Conservation (phyloP, 441 rosid species). For the Sinapis alba region DNA sequence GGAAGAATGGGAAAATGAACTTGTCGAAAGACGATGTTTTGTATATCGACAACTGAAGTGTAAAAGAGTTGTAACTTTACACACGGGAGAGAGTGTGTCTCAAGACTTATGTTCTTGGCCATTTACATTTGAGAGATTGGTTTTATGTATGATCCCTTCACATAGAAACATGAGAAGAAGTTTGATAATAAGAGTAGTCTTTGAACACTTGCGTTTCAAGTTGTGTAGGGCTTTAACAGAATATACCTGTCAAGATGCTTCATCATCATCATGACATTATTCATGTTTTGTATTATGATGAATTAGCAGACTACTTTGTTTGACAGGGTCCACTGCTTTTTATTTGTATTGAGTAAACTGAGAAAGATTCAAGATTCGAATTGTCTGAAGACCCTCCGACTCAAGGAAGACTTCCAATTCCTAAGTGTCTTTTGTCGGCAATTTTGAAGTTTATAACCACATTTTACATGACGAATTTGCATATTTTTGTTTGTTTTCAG, state of each 20-base stretch:
- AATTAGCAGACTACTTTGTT: slow-evolving; percentile 8
- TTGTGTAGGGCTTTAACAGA: slow-evolving; percentile 10
- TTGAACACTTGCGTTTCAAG: slow-evolving; percentile 26
- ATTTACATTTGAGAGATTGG: slow-evolving; percentile 21
- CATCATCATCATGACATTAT: background rate
- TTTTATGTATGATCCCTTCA: slow-evolving; percentile 13
- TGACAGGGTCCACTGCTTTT: background rate
- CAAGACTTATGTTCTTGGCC: slow-evolving; percentile 8
- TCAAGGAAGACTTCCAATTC: background rate
- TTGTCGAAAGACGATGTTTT: slow-evolving; percentile 72
- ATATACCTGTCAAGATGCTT: slow-evolving; percentile 17
- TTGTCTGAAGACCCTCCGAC: background rate
- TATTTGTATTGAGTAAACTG: background rate
- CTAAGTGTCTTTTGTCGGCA: background rate
- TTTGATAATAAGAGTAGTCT: background rate
- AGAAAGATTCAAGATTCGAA: background rate
- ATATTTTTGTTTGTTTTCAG: background rate
- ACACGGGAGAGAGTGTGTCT: background rate
- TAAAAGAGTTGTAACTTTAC: slow-evolving; percentile 10
- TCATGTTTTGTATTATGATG: slow-evolving; percentile 7
- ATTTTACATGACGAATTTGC: background rate
- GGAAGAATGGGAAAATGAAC: slow-evolving; percentile 82
- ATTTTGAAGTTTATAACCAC: background rate
- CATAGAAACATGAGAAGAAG: slow-evolving; percentile 6
- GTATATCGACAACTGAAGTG: slow-evolving; percentile 45